Evolutionary conservation across 1,139 yeast genomes (phyloP).

Genomic region (Nadsonia commutata): DNA sequence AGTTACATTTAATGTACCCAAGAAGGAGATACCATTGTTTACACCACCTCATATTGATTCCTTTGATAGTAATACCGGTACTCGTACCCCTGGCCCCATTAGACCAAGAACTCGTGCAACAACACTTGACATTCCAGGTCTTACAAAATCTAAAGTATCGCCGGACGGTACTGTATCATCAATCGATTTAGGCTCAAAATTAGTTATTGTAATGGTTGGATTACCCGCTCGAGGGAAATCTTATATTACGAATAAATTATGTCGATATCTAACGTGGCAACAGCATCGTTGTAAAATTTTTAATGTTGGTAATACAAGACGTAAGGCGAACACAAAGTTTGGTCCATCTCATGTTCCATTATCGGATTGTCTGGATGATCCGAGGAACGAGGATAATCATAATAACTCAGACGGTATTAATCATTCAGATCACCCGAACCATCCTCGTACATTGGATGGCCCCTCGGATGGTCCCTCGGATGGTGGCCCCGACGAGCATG

Average conservation of each 20-base stretch:
- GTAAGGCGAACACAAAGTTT: conserved; percentile 35
- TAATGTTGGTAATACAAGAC: conserved; percentile 87
- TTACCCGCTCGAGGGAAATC: conserved; percentile 88
- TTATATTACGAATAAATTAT: conserved; percentile 77
- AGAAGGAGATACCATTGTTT: not conserved
- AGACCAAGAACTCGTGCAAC: conserved; percentile 35
- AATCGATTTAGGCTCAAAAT: conserved; percentile 59
- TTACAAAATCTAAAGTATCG: conserved; percentile 65
- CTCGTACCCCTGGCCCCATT: not conserved
- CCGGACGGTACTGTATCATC: conserved; percentile 75
- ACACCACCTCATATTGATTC: not conserved
- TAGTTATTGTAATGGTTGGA: conserved; percentile 91
- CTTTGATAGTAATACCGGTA: not conserved
- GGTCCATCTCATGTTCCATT: not conserved
- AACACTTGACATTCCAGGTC: conserved; percentile 85
- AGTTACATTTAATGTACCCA: not conserved
- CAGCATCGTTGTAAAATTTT: conserved; percentile 83
- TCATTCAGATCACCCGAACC: not conserved
- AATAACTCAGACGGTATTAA: not conserved
- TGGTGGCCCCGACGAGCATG: conserved; percentile 27
- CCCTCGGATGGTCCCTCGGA: conserved; percentile 6
- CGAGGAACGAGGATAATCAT: not conserved
- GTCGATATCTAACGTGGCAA: conserved; percentile 80
- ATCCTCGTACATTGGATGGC: not conserved
- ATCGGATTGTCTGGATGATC: too few relatives aligned